phyloP scores from a whole-genome alignment of 805 yeast genomes.

The Candida lessepsii region DNA sequence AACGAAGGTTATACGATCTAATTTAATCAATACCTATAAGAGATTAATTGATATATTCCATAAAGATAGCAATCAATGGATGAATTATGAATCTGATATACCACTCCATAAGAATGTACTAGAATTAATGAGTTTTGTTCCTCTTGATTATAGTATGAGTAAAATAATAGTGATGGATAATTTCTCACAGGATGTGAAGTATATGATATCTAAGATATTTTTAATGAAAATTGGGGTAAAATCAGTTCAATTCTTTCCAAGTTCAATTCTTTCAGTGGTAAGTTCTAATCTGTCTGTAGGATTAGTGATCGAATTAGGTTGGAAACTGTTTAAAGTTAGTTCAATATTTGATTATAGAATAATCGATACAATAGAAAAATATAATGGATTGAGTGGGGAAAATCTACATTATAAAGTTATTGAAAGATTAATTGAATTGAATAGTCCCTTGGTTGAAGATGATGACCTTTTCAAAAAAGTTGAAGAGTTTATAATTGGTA shows the following conservation, averaged over 20 bases:
- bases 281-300: slow-evolving; percentile 23
- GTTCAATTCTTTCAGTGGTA: slow-evolving; percentile 20
- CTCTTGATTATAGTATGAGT: slow-evolving; percentile 20
- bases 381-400: slow-evolving; percentile 11
- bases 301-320: slow-evolving; percentile 28
- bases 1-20: neutral
- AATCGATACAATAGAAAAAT: slow-evolving; percentile 9
- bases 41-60: slow-evolving; percentile 9
- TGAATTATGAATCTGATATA: slow-evolving; percentile 10
- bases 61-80: slow-evolving; percentile 11
- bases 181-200: slow-evolving; percentile 15
- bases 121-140: slow-evolving; percentile 16
- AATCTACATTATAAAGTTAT: slow-evolving; percentile 14
- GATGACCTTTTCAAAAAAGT: neutral
- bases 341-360: slow-evolving; percentile 26
- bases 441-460: slow-evolving; percentile 6
- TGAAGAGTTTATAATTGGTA: slow-evolving; percentile 7
- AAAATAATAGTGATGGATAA: slow-evolving; percentile 22
- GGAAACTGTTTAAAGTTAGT: slow-evolving; percentile 22
- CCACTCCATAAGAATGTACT: slow-evolving; percentile 14
- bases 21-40: neutral
- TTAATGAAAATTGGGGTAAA: slow-evolving; percentile 23
- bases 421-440: slow-evolving; percentile 8
- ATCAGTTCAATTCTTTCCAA: slow-evolving; percentile 23
- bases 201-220: slow-evolving; percentile 19